Conservation (phyloP, 805 yeast genomes). For the Cyberlindnera maritima region DNA sequence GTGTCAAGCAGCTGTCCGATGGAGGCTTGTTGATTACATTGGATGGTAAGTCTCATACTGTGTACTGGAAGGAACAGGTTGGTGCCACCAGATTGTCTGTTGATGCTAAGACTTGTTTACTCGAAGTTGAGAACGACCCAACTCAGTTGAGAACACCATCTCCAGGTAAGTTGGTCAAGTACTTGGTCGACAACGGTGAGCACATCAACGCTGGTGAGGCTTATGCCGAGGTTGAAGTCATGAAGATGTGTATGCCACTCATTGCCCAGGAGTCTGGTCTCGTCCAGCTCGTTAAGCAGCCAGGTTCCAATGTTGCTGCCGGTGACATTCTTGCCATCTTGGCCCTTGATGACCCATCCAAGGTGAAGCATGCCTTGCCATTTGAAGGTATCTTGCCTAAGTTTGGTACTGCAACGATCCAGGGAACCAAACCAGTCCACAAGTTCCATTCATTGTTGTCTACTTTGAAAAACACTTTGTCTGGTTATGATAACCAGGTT, state of each 20-base stretch:
- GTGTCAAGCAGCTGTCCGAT: conserved; percentile 85
- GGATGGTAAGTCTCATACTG: conserved; percentile 91
- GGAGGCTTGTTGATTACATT: conserved; percentile 89
- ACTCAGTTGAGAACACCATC: conserved; percentile 98
- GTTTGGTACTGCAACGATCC: conserved; percentile 76
- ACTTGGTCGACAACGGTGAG: conserved; percentile 92
- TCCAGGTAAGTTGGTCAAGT: conserved; percentile 96
- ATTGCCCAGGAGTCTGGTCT: conserved; percentile 91
- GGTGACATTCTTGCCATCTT: conserved; percentile 96
- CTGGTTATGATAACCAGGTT: conserved; percentile 94
- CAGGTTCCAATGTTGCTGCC: conserved; percentile 94
- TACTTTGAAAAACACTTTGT: conserved; percentile 73
- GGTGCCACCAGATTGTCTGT: conserved; percentile 93
- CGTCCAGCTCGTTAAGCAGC: conserved; percentile 91
- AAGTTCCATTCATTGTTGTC: conserved; percentile 56
- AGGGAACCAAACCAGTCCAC: conserved; percentile 83
- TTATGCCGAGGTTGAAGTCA: conserved; percentile 97
- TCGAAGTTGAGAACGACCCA: conserved; percentile 96
- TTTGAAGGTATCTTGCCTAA: conserved; percentile 92
- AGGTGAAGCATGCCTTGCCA: conserved; percentile 95
- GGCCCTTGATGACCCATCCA: conserved; percentile 93
- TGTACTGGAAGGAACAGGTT: conserved; percentile 98
- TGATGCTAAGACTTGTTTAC: conserved; percentile 89
- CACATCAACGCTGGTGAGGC: conserved; percentile 90
- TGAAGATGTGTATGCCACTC: conserved; percentile 99